Conservation (phyloP, 2,329 filamentous ascomycete species). For the Alternaria atra region DNA sequence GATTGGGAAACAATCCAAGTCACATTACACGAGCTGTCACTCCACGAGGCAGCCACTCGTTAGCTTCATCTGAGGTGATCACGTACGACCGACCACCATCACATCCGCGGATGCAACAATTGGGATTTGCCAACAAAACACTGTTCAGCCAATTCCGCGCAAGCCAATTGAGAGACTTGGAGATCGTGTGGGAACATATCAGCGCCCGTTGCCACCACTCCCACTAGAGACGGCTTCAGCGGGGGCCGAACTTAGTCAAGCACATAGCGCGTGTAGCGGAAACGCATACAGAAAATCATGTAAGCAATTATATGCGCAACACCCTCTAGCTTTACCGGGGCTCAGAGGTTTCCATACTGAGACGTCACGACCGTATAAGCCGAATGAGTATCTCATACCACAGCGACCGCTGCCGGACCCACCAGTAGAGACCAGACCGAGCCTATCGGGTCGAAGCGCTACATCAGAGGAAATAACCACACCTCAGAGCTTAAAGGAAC, state of each 20-base stretch:
- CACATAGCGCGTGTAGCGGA: neutral
- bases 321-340: neutral
- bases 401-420: neutral
- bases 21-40: constrained; percentile 24
- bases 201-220: constrained; percentile 22
- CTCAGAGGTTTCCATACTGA: neutral
- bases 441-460: neutral
- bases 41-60: constrained; percentile 24
- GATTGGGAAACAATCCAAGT: constrained; percentile 13
- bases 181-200: constrained; percentile 1
- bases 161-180: constrained; percentile 2
- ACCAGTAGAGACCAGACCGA: neutral
- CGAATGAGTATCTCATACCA: neutral
- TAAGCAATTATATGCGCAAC: neutral
- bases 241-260: neutral
- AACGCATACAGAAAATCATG: neutral
- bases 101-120: constrained; percentile 27
- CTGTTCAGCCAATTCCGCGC: neutral
- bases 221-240: constrained; percentile 14
- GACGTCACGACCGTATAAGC: neutral
- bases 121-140: neutral
- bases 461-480: neutral
- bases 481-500: neutral
- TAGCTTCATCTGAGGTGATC: constrained; percentile 7
- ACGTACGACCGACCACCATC: constrained; percentile 26